Evolutionary conservation across 768 basidiomycete species (phyloP), one percentile per base, ranked within the genome.

Genomic region (Trametes cinnabarina): DNA sequence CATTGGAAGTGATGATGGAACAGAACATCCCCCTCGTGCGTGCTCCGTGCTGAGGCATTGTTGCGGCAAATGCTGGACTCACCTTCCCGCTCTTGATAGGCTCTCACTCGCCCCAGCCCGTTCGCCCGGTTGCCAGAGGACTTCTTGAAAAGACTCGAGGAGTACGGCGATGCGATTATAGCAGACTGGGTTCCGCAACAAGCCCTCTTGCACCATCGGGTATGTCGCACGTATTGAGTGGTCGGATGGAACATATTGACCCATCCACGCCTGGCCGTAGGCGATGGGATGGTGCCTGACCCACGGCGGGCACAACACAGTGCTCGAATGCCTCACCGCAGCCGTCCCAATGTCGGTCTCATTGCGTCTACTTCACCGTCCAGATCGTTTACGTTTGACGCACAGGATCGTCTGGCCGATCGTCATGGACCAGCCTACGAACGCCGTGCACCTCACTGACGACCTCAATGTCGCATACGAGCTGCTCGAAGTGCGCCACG

Each of bases 381-480:
- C 11, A 19, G 19, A 7, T 17, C 23, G 22, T 10, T 19, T 4
- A 19, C 12, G 22, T n/a, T 3, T 17, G 15, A 14, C 7, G 9
- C 11, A 7, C 32, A 54, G 52, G 52, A 54, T 54, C 30, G 20
- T 46, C 32, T 54, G 69, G 69, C 69, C 69, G 7, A 65, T 67
- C 47, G 34, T 37, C 26, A 63, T 53, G 8, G 68, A 70, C 48
- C 68, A 70, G 48, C 63, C 68, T 0, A 23, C 50, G 15, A 68
- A 70, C 51, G 55, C 63, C 23, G 43, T 65, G 11, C 55, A 63
- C 32, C 49, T 66, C 37, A 49, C 66, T 7, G 63, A 64, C 22
- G 52, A 60, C 35, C 63, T 67, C 44, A 34, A 64, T 20, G 47
- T 70, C 34, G 69, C 62, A 17, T 70, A 67, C 58, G 66, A 70